Evolutionary conservation across 768 basidiomycete genomes (phyloP).

Genomic region (Epithele typhae): DNA sequence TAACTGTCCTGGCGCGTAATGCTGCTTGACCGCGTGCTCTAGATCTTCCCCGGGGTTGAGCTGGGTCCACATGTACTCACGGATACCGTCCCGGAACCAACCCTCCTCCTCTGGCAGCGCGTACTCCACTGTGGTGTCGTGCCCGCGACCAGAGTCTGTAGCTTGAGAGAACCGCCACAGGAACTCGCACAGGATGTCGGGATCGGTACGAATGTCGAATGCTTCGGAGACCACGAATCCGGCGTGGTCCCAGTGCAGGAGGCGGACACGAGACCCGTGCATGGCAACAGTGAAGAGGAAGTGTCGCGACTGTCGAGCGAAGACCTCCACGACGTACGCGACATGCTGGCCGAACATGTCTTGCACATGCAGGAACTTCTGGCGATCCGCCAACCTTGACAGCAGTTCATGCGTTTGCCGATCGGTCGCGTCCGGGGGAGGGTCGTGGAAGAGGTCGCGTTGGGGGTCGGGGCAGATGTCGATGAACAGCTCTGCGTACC

Average conservation of each 20-base stretch:
- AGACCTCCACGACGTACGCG: constrained; percentile 1
- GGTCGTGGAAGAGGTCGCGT: not conserved
- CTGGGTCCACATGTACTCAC: not conserved
- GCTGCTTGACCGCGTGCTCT: not conserved
- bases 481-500: constrained; percentile 4
- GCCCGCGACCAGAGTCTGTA: constrained; percentile 17
- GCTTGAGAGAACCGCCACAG: constrained; percentile 26
- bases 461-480: not conserved
- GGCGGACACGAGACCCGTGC: constrained; percentile 21
- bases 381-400: not conserved
- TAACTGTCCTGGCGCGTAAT: constrained; percentile 1
- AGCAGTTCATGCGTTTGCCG: not conserved
- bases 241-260: constrained; percentile 31
- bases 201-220: constrained; percentile 23
- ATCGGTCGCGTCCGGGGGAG: too few species aligned
- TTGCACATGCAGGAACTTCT: too few species aligned
- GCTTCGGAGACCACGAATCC: constrained; percentile 27
- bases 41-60: not conserved
- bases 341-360: constrained; percentile 1
- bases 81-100: not conserved
- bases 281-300: constrained; percentile 28
- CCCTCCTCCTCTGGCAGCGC: not conserved
- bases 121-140: constrained; percentile 13
- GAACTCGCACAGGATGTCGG: constrained; percentile 24
- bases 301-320: constrained; percentile 26